Percentiles rank a stretch among this genome's conserved stretches.
These are phyloP conservation scores for Botrytis sinoallii DNA, from an alignment of 2,329 filamentous ascomycete species.

Conservation along the genomic window DNA sequence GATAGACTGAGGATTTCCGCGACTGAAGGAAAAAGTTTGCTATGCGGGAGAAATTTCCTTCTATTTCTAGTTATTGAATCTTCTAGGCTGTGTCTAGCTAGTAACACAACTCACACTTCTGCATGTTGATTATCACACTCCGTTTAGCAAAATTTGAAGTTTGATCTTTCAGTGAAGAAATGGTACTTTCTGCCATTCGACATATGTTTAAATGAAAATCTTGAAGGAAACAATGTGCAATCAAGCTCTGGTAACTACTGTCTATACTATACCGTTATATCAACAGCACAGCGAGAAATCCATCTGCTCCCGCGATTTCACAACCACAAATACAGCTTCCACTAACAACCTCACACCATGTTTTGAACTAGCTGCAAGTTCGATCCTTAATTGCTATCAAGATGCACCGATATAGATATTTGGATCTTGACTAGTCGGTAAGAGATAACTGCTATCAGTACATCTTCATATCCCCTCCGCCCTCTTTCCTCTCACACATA, in stretches of 20 bases:
- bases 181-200: too few species aligned
- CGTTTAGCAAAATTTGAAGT: too few species aligned
- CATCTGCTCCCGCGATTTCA: too few species aligned
- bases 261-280: background rate
- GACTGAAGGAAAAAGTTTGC: background rate
- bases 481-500: too few species aligned
- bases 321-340: background rate
- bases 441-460: too few species aligned
- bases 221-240: background rate
- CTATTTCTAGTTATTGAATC: background rate
- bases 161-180: background rate
- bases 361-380: background rate
- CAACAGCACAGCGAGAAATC: background rate
- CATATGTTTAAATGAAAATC: fast-evolving
- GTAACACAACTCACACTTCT: background rate
- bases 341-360: background rate
- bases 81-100: too few species aligned
- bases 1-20: fast-evolving
- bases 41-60: background rate
- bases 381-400: background rate
- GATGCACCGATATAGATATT: background rate
- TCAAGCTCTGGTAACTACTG: background rate
- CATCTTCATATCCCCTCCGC: too few species aligned
- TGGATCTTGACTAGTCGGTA: background rate
- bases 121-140: too few species aligned